A percentile compares a stretch with the other conserved stretches of the same genome.
Conservation (phyloP, 228 moss, liverwort and hornwort species). For the Sphagnum fallax region DNA sequence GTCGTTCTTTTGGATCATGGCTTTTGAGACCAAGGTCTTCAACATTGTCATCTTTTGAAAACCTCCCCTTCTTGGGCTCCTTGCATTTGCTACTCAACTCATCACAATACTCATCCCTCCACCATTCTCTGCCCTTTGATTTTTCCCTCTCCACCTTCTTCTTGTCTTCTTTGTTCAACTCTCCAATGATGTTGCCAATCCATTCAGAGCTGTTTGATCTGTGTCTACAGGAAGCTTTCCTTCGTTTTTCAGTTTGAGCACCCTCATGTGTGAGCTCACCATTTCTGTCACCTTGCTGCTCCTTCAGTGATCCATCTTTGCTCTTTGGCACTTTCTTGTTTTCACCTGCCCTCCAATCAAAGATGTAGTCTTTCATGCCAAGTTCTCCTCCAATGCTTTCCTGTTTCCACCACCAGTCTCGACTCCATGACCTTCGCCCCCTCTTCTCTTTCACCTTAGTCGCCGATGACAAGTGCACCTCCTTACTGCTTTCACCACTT, state of each 20-base stretch:
- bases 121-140: constrained; percentile 85
- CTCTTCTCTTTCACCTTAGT: constrained; percentile 15
- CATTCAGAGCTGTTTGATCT: constrained; percentile 84
- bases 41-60: constrained; percentile 70
- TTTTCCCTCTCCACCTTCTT: constrained; percentile 60
- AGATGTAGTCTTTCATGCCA: constrained; percentile 45
- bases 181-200: constrained; percentile 77
- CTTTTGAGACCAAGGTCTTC: constrained; percentile 55
- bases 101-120: constrained; percentile 77
- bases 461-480: constrained; percentile 9
- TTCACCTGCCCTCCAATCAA: constrained; percentile 30
- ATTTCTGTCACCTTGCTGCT: constrained; percentile 14
- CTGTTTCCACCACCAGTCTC: constrained; percentile 94
- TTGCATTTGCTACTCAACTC: constrained; percentile 69
- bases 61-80: constrained; percentile 65
- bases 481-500: constrained; percentile 37
- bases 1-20: constrained; percentile 28
- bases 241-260: constrained; percentile 35
- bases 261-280: constrained; percentile 50
- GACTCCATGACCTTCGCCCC: constrained; percentile 45
- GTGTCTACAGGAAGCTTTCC: constrained; percentile 37
- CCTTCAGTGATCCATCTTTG: constrained; percentile 34
- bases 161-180: constrained; percentile 51
- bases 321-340: constrained; percentile 28
- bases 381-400: constrained; percentile 51